Evolutionary conservation across 129 eudicot species (phyloP).

Genomic region (Lactuca sativa): DNA sequence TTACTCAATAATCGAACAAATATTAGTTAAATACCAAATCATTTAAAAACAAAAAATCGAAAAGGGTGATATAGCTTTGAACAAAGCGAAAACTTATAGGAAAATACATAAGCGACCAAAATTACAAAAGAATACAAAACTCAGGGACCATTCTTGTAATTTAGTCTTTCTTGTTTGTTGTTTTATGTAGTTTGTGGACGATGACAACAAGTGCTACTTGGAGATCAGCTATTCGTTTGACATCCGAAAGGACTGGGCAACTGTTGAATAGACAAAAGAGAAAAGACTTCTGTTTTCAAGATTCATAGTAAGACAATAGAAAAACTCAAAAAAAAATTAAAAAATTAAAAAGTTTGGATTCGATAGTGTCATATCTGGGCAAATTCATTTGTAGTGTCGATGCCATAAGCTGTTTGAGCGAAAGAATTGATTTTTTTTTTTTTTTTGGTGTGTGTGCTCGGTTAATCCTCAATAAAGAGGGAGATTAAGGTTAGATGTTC

Average conservation of each 20-base stretch:
- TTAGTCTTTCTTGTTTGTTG: not conserved
- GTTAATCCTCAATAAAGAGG: slow-evolving; percentile 39
- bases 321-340: slow-evolving; percentile 10
- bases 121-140: too few relatives aligned
- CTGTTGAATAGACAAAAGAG: slow-evolving; percentile 22
- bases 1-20: not conserved
- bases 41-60: too few relatives aligned
- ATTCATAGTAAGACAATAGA: slow-evolving; percentile 21
- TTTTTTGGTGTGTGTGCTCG: slow-evolving; percentile 12
- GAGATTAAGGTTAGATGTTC: slow-evolving; percentile 18
- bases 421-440: slow-evolving; percentile 14
- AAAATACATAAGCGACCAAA: not conserved
- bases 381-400: slow-evolving; percentile 29
- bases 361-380: slow-evolving; percentile 20
- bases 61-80: not conserved
- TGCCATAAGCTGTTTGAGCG: slow-evolving; percentile 32
- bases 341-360: not conserved
- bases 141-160: not conserved
- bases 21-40: not conserved
- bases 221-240: slow-evolving; percentile 79
- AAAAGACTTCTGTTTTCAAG: not conserved
- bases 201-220: slow-evolving; percentile 84
- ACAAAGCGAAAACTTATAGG: not conserved
- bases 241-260: slow-evolving; percentile 79
- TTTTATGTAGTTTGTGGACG: slow-evolving; percentile 70